phyloP scores from a whole-genome alignment of 805 yeast species.

The Komagataella mondaviorum region DNA sequence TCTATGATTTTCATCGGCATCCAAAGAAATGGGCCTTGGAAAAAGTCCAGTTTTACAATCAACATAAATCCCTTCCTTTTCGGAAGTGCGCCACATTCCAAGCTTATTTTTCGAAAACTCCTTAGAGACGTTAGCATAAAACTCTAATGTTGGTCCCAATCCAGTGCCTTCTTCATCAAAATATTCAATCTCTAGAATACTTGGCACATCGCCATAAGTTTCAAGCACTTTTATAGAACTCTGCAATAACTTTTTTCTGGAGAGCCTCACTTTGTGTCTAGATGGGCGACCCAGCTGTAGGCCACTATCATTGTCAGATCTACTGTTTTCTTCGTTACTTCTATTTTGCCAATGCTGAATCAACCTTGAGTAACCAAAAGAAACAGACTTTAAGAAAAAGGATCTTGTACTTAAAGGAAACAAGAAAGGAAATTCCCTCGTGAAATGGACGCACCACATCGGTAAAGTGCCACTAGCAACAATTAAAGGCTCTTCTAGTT shows the following conservation, averaged over 20 bases:
- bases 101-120: constrained; percentile 50
- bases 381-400: constrained; percentile 70
- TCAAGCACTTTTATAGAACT: constrained; percentile 73
- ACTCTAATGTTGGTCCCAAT: constrained; percentile 89
- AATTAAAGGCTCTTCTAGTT: constrained; percentile 77
- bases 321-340: constrained; percentile 21
- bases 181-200: constrained; percentile 76
- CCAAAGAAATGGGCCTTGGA: constrained; percentile 45
- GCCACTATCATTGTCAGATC: not conserved
- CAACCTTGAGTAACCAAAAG: constrained; percentile 80
- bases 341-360: constrained; percentile 64
- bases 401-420: constrained; percentile 77
- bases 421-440: constrained; percentile 64
- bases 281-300: constrained; percentile 59
- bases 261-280: constrained; percentile 67
- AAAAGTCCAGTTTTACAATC: constrained; percentile 43
- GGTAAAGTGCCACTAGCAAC: constrained; percentile 84
- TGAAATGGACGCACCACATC: constrained; percentile 66
- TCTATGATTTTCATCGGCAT: constrained; percentile 23
- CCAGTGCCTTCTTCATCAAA: constrained; percentile 93
- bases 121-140: constrained; percentile 69
- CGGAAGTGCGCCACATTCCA: constrained; percentile 53
- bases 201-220: constrained; percentile 66
- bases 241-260: constrained; percentile 54
- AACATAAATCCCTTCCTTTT: constrained; percentile 19